Evolutionary conservation across 371 early-diverging fungal species (phyloP), one percentile per base, ranked within the genome.

Genomic region (Rhizomucor pusillus): DNA sequence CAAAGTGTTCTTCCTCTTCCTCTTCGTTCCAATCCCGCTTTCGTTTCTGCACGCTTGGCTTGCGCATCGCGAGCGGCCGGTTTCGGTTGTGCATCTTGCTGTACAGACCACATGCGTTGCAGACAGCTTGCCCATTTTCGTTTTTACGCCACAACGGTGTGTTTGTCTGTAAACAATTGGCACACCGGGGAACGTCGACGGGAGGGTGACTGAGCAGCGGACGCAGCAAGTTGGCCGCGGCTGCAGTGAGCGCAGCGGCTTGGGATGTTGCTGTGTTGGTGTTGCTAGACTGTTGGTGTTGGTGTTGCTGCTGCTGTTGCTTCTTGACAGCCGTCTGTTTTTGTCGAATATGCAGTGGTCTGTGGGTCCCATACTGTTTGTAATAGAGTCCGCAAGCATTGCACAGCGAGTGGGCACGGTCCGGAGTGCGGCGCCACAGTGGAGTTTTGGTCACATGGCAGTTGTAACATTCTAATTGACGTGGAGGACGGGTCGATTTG

Each of bases 61-160:
- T 20, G 16, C 18, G 14, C 23, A 25, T 25, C n/a, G 33, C 18
- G 4, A 19, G 22, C n/a, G 56, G 52, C 73, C 85, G 69, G 39
- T 80, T 75, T 37, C 89, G 77, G 47, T 84, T 74, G 47, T 86
- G 83, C 54, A 84, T 82, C 23, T 80, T 84, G 6, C 75, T 81
- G 79, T 84, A 89, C 82, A n/a, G 20, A 33, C 91, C 90, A 56
- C 95, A 94, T 1, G 93, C 87, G 61, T 93, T 92, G 70, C 97
- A 94, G 14, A 93, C 80, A 13, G 85, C 75, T 59, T 88, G 82
- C 16, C 90, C 90, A 39, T 83, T 77, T 18, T 83, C 82, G 57
- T 88, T 85, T 57, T 90, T 84, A 9, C 90, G 80, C 94, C 93
- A 94, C 33, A 91, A 82, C 4, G 95, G 94, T 0, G 92, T 92